A percentile compares a stretch with the other conserved stretches of the same genome.
These are phyloP conservation scores for Boehmeria nivea DNA, from an alignment of 306 rosid species.

Conservation along the genomic window DNA sequence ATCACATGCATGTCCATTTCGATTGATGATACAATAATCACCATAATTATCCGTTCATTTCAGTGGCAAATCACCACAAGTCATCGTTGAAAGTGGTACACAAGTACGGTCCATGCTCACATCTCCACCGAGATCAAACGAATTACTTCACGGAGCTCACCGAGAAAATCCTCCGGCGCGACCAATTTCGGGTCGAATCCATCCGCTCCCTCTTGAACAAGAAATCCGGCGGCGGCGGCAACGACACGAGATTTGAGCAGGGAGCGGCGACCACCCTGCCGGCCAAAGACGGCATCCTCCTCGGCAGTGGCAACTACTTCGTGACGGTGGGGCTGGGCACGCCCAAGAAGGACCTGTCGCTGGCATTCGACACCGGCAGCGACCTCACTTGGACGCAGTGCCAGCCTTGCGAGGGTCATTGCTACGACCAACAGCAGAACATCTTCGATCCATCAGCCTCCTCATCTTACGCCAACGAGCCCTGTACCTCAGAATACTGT, in stretches of 20 bases:
- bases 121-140: too few relatives aligned
- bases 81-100: conserved; percentile 41
- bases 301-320: conserved; percentile 4
- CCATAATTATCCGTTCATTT: too few relatives aligned
- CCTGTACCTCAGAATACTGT: conserved; percentile 42
- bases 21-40: too few relatives aligned
- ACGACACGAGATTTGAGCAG: too few relatives aligned
- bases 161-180: conserved; percentile 30
- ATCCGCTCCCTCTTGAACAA: conserved; percentile 25
- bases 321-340: conserved; percentile 26
- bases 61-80: conserved; percentile 27
- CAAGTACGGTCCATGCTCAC: conserved; percentile 60
- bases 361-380: conserved; percentile 23
- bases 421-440: conserved; percentile 54
- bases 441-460: conserved; percentile 50
- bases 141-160: too few relatives aligned
- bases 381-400: conserved; percentile 56
- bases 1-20: too few relatives aligned
- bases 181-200: conserved; percentile 32
- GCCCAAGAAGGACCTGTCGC: conserved; percentile 8
- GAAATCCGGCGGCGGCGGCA: neutral
- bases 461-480: conserved; percentile 40
- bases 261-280: conserved; percentile 8
- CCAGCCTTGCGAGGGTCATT: conserved; percentile 44
- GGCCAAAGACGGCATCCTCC: conserved; percentile 16